Evolutionary conservation across 78 protist genomes (phyloP), one percentile per base, ranked within the genome.

Genomic region (slime mould (Dictyostelium discoideum)): DNA sequence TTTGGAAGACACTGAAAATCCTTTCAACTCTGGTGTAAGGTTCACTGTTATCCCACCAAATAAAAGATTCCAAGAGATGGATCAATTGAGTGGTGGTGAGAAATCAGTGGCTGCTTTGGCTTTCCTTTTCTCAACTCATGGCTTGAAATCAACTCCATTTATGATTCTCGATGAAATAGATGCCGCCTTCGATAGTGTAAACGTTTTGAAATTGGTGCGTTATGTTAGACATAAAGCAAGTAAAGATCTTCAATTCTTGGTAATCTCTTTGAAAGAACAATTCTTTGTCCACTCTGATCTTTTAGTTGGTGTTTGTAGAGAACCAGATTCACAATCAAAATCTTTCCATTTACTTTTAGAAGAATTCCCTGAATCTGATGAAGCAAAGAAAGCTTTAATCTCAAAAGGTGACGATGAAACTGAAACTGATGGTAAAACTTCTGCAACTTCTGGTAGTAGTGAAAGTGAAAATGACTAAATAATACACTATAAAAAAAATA

Each of bases 101-200:
- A 98, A 98, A 88, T 98, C 99, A 10, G 96, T 99, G 16, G 99
- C 99, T 0, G 99, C 99, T 0, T 94, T 99, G 76, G 99, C 99
- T 8, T 96, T 99, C 67, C 96, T 99, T 24, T 99, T 99, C 85
- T 98, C 99, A 29, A 94, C 99, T 32, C 98, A 99, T 65, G 54
- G 90, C 69, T 96, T 80, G 88, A 82, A 42, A 18, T 99, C 99
- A 1, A 60, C 99, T 14, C 99, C 99, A 14, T 99, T 99, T 94
- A 97, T 99, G 63, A 98, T 99, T 14, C 94, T 99, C 57, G 99
- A 99, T 84, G 99, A 99, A 86, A 97, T 99, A 22, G 99, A 99
- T 65, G 99, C 99, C 7, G 99, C 99, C 10, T 97, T 99, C 26
- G 99, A 99, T 87, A 84, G 54, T 14, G 97, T 73, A 65, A 99